These are phyloP conservation scores for Logfia minima DNA, from an alignment of 129 eudicot genomes.

Conservation along the genomic window DNA sequence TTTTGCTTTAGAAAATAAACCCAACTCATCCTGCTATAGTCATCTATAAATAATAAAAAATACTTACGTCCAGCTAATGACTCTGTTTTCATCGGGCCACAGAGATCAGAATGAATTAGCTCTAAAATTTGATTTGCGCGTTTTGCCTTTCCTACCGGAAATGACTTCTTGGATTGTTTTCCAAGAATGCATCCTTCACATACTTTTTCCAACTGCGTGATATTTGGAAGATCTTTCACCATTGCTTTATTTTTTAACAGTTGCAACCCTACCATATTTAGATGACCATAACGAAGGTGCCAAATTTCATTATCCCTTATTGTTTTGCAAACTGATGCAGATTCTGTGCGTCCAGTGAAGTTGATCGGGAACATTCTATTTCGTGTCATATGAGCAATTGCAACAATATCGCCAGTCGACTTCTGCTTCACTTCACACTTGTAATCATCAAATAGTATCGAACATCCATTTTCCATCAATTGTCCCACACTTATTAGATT, in stretches of 20 bases:
- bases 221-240: neutral
- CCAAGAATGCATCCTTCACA: neutral
- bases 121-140: neutral
- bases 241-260: neutral
- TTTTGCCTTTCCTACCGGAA: neutral
- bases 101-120: neutral
- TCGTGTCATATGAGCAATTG: neutral
- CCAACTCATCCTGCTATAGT: neutral
- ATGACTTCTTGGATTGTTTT: neutral
- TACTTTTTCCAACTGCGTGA: neutral
- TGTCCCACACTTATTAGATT: conserved; percentile 15
- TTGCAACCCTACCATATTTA: neutral
- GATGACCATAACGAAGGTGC: no score
- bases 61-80: neutral
- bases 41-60: neutral
- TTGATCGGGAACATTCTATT: neutral
- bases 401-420: neutral
- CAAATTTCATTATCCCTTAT: no score
- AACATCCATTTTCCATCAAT: neutral
- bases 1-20: neutral
- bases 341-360: rapidly evolving
- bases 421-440: neutral
- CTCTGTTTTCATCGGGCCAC: neutral
- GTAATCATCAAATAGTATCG: neutral
- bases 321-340: no score